Base-by-base conservation (phyloP, 192 early-diverging fungal species). In the Bifiguratus adelaidae region DNA sequence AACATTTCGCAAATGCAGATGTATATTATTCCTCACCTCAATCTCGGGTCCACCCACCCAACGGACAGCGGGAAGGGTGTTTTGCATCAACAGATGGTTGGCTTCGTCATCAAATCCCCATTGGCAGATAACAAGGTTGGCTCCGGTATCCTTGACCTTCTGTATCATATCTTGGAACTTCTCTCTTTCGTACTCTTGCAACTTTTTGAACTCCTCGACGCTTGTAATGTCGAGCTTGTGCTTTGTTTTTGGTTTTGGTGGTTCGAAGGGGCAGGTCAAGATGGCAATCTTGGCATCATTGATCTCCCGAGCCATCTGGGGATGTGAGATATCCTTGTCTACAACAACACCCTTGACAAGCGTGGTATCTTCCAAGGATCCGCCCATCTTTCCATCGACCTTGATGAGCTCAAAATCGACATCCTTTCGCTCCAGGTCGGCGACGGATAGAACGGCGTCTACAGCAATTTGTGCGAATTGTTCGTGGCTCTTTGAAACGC, bases 101-200 rank as follows among this genome's bases (percentile, higher is more conserved):
- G 96, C 96, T 66, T 99, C 96, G 58, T 99, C 96, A 70, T 99
- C 96, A 56, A 99, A 99, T 44, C 96, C 96, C 96, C 96, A 99
- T 66, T 99, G 96, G 74, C 96, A 99, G 37, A 95, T 90, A 33
- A 97, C 96, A 36, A 97, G 58, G 70, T 95, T 99, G 41, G 96
- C 95, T 20, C 96, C 96, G 52, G 86, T 82, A 44, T 95, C 88
- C 80, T 99, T 99, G 55, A 97, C 93, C 58, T 86, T 83, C 48
- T 82, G 77, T 44, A 99, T 90, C 96, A 99, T 99, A 30, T 78
- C 78, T 60, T 91, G 83, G 60, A 99, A 99, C 68, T 95, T 96
- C 48, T 92, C 83, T 50, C 76, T 82, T 69, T 99, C 96, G 61
- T 96, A 99, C 42, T 65, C 68, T 65, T 97, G 92, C 52, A 99